Base-by-base conservation (phyloP, 179 eudicot genomes). In the Patellifolia procumbens region DNA sequence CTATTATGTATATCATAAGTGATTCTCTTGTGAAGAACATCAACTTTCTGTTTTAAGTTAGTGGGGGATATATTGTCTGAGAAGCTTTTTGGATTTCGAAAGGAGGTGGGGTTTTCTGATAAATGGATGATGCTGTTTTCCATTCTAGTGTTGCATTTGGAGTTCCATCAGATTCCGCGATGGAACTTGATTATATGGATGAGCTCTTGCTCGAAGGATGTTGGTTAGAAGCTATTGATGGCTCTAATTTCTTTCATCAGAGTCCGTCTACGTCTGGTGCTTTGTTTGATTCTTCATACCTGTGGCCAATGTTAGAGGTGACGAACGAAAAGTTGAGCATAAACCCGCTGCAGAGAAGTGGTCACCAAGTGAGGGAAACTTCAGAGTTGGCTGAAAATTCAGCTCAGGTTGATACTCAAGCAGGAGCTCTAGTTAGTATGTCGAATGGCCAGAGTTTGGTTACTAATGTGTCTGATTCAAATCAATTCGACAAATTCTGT, bases 101-200 rank as follows among this genome's bases (percentile, higher is more conserved):
- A 51, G 20, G 37, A 67, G 46, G 60, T 26, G 63, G 60, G 81
- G 22, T 78, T 77, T 49, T 48, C 32, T 72, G 48, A 73, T 74
- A 83, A 71, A 93, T 93, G 98, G 92, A 91, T 79, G 93, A 83
- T 81, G 74, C 81, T 22, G 81, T 79, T 77, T 86, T 88, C 81
- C 83, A 89, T 53, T 76, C 83, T 19, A 85, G 79, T 83, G 77
- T 82, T 49, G 35, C 85, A 39, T 73, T 83, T 8, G 85, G 79
- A 39, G 81, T 73, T 74, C 86, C 88, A 72, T 68, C 90, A 17
- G 87, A 83, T 73, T 67, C 87, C 58, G 69, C 85, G 7, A 93
- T 91, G 98, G 96, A 93, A 79, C 85, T 91, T 53, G 92, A 88
- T 85, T 89, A 80, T 77, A 91, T 92, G 89, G 93, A 93, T 85